phyloP scores from a whole-genome alignment of 805 yeast species.

The Millerago galiae region DNA sequence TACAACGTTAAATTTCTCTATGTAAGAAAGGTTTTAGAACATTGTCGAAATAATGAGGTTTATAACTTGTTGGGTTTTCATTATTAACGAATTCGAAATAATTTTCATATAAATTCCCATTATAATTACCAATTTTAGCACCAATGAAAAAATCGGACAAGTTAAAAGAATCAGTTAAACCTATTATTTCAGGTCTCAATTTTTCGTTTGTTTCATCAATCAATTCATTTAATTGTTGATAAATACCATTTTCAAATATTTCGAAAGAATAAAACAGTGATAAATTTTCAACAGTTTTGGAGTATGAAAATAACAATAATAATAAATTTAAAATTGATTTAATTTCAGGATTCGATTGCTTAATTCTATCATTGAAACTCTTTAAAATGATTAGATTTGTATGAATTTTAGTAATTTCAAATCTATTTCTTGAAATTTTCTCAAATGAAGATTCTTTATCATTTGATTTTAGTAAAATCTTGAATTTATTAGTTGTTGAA shows the following conservation, averaged over 20 bases:
- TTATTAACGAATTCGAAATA: slow-evolving; percentile 58
- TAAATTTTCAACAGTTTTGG: slow-evolving; percentile 55
- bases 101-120: slow-evolving; percentile 77
- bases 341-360: slow-evolving; percentile 27
- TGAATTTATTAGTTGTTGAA: slow-evolving; percentile 13
- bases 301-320: slow-evolving; percentile 55
- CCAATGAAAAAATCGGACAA: slow-evolving; percentile 72
- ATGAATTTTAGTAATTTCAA: slow-evolving; percentile 29
- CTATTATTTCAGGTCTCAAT: slow-evolving; percentile 66
- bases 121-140: slow-evolving; percentile 74
- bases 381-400: slow-evolving; percentile 30
- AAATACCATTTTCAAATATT: slow-evolving; percentile 37
- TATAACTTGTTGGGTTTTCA: slow-evolving; percentile 38
- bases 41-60: slow-evolving; percentile 39
- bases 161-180: slow-evolving; percentile 77
- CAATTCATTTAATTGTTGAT: slow-evolving; percentile 25
- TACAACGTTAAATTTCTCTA: slow-evolving; percentile 10
- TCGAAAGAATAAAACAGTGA: slow-evolving; percentile 53
- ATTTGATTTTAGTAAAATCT: slow-evolving; percentile 7
- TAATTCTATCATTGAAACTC: slow-evolving; percentile 23
- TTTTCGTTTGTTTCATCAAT: slow-evolving; percentile 29
- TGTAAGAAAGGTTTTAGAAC: slow-evolving; percentile 18
- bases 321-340: slow-evolving; percentile 42
- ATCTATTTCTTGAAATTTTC: slow-evolving; percentile 20
- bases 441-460: slow-evolving; percentile 18